Conservation (phyloP, 1,139 yeast genomes). For the Saccharomycopsis hybrid region DNA sequence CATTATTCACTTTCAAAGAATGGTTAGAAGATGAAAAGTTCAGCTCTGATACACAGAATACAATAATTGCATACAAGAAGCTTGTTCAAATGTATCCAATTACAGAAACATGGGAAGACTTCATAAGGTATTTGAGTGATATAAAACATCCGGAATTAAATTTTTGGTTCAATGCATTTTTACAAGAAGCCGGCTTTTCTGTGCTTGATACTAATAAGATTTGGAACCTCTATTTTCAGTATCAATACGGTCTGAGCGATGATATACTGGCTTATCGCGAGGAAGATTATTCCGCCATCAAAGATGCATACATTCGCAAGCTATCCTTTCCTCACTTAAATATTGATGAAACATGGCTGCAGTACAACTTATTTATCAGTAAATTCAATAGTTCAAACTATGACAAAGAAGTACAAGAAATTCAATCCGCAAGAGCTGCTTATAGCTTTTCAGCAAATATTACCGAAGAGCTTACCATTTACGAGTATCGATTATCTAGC, state of each 20-base stretch:
- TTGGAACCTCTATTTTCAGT: background rate
- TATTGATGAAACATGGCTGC: conserved; percentile 14
- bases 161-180: no score
- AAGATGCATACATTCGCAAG: background rate
- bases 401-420: background rate
- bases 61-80: no score
- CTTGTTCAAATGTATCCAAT: no score
- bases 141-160: no score
- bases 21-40: no score
- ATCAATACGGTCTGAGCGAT: background rate
- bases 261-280: background rate
- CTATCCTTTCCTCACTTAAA: conserved; percentile 14
- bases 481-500: no score
- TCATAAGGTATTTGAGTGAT: no score
- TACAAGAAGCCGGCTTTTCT: no score
- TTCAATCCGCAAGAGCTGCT: background rate
- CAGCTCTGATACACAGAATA: no score
- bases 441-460: background rate
- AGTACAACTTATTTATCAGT: conserved; percentile 8
- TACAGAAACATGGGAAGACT: no score
- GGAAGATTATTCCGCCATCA: background rate
- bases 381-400: background rate
- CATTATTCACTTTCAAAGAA: no score
- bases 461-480: background rate
- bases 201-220: background rate